Percentiles rank a stretch among this genome's conserved stretches.
phyloP scores from a whole-genome alignment of 257 asterid genomes.

The Parsonsia alboflavescens region DNA sequence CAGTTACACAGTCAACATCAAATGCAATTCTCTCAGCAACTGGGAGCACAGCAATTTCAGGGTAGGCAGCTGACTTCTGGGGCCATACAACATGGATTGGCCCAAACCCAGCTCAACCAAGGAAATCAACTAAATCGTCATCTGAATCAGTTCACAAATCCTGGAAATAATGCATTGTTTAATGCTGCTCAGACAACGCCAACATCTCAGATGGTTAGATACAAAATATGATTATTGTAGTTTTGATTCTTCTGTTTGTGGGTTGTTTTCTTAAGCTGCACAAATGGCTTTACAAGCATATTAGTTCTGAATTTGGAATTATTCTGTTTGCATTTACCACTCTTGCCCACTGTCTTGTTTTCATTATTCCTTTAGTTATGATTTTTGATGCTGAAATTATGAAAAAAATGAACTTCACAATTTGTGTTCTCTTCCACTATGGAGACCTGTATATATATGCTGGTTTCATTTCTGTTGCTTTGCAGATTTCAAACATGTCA shows the following conservation, averaged over 20 bases:
- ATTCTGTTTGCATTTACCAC: background rate
- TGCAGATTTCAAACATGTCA: slow-evolving; percentile 87
- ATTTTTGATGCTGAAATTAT: background rate
- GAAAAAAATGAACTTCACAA: background rate
- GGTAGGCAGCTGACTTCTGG: slow-evolving; percentile 78
- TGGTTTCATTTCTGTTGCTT: slow-evolving; percentile 4
- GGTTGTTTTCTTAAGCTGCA: background rate
- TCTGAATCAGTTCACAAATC: slow-evolving; percentile 74
- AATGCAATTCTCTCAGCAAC: slow-evolving; percentile 83
- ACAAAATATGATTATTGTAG: background rate
- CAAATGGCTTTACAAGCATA: background rate
- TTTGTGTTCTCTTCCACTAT: slow-evolving; percentile 10
- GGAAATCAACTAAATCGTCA: slow-evolving; percentile 94
- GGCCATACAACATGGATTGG: slow-evolving; percentile 65
- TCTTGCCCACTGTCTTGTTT: background rate
- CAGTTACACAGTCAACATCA: slow-evolving; percentile 91
- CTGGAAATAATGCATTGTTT: slow-evolving; percentile 79
- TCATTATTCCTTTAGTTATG: background rate
- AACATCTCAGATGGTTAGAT: slow-evolving; percentile 74
- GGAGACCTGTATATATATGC: slow-evolving; percentile 2
- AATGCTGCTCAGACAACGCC: slow-evolving; percentile 85
- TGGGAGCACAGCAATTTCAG: slow-evolving; percentile 77
- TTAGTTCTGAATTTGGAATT: background rate
- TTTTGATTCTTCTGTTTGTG: slow-evolving; percentile 3
- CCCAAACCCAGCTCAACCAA: slow-evolving; percentile 70